These are phyloP conservation scores for Fusarium napiforme DNA, from an alignment of 2,329 filamentous ascomycete species.

Conservation along the genomic window DNA sequence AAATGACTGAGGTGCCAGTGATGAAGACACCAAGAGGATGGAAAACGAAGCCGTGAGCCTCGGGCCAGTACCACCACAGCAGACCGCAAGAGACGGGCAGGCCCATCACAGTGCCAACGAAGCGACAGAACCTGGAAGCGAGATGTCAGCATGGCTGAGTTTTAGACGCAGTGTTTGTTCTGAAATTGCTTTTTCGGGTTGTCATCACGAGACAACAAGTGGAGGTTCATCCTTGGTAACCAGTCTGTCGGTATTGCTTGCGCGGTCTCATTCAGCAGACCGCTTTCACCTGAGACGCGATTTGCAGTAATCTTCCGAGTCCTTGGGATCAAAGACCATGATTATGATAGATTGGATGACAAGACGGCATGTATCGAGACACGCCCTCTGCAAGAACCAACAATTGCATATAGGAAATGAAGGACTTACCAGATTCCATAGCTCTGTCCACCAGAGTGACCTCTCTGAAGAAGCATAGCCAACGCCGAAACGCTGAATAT, in stretches of 20 bases:
- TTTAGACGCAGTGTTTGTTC: not conserved
- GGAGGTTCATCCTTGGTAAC: not conserved
- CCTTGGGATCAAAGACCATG: constrained; percentile 1
- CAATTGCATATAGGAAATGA: constrained; percentile 37
- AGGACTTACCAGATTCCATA: constrained; percentile 61
- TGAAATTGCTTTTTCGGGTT: not conserved
- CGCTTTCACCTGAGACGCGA: constrained; percentile 22
- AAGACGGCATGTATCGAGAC: constrained; percentile 11
- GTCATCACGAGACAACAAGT: not conserved
- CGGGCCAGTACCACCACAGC: constrained; percentile 63
- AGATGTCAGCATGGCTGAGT: constrained; percentile 24
- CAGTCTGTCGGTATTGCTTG: not conserved
- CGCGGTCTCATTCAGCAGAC: not conserved
- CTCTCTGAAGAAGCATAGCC: constrained; percentile 57
- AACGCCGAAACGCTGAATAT: constrained; percentile 54
- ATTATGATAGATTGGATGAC: not conserved
- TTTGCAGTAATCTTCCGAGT: constrained; percentile 13
- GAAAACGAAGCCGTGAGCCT: constrained; percentile 60
- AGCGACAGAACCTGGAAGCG: constrained; percentile 55
- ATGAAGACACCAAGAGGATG: constrained; percentile 57
- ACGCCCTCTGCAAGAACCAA: constrained; percentile 23
- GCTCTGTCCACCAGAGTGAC: constrained; percentile 60
- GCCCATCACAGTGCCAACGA: constrained; percentile 56
- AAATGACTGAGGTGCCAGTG: constrained; percentile 52
- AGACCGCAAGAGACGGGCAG: constrained; percentile 53